Evolutionary conservation across 805 yeast species (phyloP), one percentile per base, ranked within the genome.

Genomic region (Zygotorulaspora chibaensis): DNA sequence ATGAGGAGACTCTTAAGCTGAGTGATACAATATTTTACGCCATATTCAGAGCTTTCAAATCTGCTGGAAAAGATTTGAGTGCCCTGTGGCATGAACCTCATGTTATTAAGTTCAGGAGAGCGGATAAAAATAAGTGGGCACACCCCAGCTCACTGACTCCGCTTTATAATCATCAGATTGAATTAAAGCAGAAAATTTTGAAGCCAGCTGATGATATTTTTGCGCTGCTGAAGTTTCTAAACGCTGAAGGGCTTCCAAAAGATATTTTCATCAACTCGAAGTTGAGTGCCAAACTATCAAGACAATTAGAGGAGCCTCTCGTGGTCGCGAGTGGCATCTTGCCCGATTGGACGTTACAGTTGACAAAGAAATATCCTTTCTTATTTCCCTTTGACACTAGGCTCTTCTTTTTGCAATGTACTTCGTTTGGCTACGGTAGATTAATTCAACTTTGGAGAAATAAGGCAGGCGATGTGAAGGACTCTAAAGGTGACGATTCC

Each of bases 371-470:
- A 15, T 88, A 75, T 56, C 87, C 96, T 10, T 91, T 91, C 55
- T 59, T 91, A 37, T 87, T 87, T 58, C 96, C 98, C 0, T 68
- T 91, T 36, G 93, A 83, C 41, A 79, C 93, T 0, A 74, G 97
- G 47, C 72, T 85, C 35, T 76, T 81, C 52, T 88, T 87, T 57
- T 65, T 91, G 45, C 91, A 86, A 54, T 81, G 90, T 7, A 87
- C 96, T 0, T 89, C 97, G 0, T 90, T 86, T 69, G 98, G 98
- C 0, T 84, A 87, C 60, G 84, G 95, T 1, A 73, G 97, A 46
- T 68, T 87, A 38, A 83, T 91, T 46, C 84, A 83, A 48, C 73
- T 80, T 37, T 88, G 96, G 96, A 84, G 80, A 55, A 58, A 68
- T 3, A 71, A 77, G 47, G 70, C 74, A 8, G 73, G 68, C 18